phyloP scores from a whole-genome alignment of 805 yeast species.

The Kodamaea neixiangensis region DNA sequence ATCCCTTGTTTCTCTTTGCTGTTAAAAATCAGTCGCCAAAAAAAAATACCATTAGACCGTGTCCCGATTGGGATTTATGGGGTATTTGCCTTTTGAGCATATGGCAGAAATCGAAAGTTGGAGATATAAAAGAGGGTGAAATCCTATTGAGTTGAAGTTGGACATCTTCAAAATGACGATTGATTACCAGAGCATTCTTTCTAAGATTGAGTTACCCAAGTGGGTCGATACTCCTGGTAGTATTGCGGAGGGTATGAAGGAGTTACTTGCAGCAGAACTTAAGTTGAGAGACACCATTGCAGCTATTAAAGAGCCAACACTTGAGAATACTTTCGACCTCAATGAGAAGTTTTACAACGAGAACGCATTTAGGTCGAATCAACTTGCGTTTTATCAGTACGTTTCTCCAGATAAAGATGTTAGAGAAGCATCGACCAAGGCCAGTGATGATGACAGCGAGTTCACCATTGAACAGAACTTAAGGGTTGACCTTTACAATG shows the following conservation, averaged over 20 bases:
- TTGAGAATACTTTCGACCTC: slow-evolving; percentile 58
- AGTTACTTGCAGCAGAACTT: slow-evolving; percentile 44
- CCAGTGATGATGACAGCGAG: slow-evolving; percentile 58
- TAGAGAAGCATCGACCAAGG: slow-evolving; percentile 69
- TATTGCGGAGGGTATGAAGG: slow-evolving; percentile 44
- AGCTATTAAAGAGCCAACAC: slow-evolving; percentile 47
- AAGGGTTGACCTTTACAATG: slow-evolving; percentile 64
- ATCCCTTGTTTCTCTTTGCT: not conserved
- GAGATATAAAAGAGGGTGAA: not conserved
- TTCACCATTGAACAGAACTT: slow-evolving; percentile 62
- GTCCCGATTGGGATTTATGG: not conserved
- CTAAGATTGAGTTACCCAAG: slow-evolving; percentile 8
- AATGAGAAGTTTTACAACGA: slow-evolving; percentile 53
- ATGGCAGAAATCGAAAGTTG: not conserved
- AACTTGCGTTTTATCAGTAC: slow-evolving; percentile 68
- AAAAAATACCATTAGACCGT: not conserved
- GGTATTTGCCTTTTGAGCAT: not conserved
- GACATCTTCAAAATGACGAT: slow-evolving; percentile 1
- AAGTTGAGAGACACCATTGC: slow-evolving; percentile 57
- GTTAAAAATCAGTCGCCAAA: not conserved
- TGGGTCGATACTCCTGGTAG: slow-evolving; percentile 64
- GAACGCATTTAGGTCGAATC: slow-evolving; percentile 46
- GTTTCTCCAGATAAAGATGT: slow-evolving; percentile 65
- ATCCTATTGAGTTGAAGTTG: not conserved
- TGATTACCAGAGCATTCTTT: slow-evolving; percentile 8